Evolutionary conservation across 2,329 filamentous ascomycete species (phyloP), one percentile per base, ranked within the genome.

Genomic region (Neofusicoccum umdonicola): DNA sequence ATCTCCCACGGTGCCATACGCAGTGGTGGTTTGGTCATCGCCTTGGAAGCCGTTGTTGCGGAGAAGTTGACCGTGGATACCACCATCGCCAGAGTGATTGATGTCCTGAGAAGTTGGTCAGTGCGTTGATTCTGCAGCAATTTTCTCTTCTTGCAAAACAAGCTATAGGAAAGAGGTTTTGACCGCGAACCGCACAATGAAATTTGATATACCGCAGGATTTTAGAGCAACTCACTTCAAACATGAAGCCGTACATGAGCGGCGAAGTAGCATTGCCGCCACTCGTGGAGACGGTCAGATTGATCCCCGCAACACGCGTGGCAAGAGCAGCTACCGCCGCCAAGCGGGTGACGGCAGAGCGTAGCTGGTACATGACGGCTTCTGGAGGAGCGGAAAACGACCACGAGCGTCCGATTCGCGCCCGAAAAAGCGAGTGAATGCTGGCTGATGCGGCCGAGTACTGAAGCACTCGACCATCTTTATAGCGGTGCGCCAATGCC

Each of bases 231-330:
- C 64, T 50, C 66, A 78, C 76, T 70, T 80, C 79, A 62, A 77
- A 76, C 73, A 81, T 79, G n/a, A 81, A 69, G 1, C 79, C 79
- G 71, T 80, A 81, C 62, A 77, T 72, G 11, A 77, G 68, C 8
- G 77, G 71, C 27, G 72, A 77, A 2, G 79, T 73, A 4, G 74
- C 70, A 69, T 81, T 81, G 19, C 79, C 78, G 7, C 75, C 73
- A 47, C 61, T 65, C 19, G 71, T 69, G 27, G 63, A 60, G 15
- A 74, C 72, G 1, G 57, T 68, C 64, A 74, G 64, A 42, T 66
- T 68, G 62, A 62, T 51, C 8, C 45, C 47, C 15, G 47, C 27
- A 19, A 41, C 60, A 62, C 41, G 19, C 2, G 37, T 27, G 35
- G 39, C 39, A 13, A 62, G 45, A n/a, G 47, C 17, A 12, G 41